phyloP scores from a whole-genome alignment of 2,329 filamentous ascomycete genomes.

The Hypoxylon sp. region DNA sequence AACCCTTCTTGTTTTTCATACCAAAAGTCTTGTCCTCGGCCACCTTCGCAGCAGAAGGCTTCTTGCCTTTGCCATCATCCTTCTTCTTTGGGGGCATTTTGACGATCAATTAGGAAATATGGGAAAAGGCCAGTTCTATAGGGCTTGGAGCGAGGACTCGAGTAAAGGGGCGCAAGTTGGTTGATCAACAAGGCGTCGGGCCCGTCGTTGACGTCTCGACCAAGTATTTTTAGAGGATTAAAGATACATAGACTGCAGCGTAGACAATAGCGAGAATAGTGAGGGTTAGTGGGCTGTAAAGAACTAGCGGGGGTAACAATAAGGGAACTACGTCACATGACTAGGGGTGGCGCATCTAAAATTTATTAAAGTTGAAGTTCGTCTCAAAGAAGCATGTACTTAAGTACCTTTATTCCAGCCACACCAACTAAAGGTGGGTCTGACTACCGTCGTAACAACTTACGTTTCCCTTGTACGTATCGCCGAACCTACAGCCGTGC shows the following conservation, averaged over 20 bases:
- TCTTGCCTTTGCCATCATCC: slow-evolving; percentile 62
- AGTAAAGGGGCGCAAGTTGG: neutral
- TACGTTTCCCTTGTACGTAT: slow-evolving; percentile 15
- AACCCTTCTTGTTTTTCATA: slow-evolving; percentile 99
- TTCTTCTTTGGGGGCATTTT: slow-evolving; percentile 77
- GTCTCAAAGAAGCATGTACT: no score
- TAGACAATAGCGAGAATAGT: no score
- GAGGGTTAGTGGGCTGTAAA: slow-evolving; percentile 40
- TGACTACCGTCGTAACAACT: slow-evolving; percentile 16
- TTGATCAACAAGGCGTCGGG: neutral
- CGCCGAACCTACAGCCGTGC: slow-evolving; percentile 12
- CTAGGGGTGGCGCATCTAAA: slow-evolving; percentile 1
- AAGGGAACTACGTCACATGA: slow-evolving; percentile 38
- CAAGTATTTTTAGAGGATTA: no score
- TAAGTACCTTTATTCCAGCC: slow-evolving; percentile 5
- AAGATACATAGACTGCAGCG: no score
- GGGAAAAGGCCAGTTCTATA: no score
- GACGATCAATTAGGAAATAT: no score
- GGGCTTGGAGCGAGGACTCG: no score
- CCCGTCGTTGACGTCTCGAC: no score
- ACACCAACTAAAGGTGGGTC: no score
- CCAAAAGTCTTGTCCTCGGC: slow-evolving; percentile 98
- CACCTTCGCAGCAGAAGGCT: slow-evolving; percentile 64
- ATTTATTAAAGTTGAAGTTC: no score
- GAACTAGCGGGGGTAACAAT: slow-evolving; percentile 35